Percentiles rank a stretch among this genome's conserved stretches.
Conservation (phyloP, 352 stramenopile genomes). For the Peronospora destructor region DNA sequence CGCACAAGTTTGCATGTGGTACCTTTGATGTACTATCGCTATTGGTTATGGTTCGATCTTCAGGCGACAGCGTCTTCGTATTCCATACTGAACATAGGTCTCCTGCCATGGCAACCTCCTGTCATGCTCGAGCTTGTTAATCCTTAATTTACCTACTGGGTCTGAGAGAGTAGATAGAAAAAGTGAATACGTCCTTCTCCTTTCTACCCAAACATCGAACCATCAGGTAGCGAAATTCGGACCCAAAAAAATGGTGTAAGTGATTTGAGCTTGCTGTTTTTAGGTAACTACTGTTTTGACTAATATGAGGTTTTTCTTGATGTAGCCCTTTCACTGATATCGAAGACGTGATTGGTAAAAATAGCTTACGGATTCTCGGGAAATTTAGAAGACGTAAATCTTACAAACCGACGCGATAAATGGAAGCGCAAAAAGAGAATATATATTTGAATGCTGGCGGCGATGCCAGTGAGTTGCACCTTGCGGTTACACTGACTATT, state of each 20-base stretch:
- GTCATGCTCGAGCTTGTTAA: too few relatives aligned
- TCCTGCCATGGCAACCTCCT: too few relatives aligned
- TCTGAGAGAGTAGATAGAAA: too few relatives aligned
- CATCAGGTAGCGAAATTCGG: too few relatives aligned
- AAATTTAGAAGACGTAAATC: background rate
- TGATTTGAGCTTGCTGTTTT: too few relatives aligned
- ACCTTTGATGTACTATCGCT: background rate
- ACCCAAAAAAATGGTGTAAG: too few relatives aligned
- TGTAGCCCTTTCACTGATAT: background rate
- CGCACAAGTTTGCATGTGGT: slow-evolving; percentile 12
- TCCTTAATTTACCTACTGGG: too few relatives aligned
- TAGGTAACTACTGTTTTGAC: too few relatives aligned
- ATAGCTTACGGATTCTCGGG: background rate
- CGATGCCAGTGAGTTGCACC: slow-evolving; percentile 25
- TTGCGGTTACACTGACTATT: slow-evolving; percentile 16
- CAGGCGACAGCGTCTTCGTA: background rate
- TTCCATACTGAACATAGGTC: background rate
- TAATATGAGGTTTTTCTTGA: too few relatives aligned
- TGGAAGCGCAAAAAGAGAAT: slow-evolving; percentile 73
- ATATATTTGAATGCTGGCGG: slow-evolving; percentile 30
- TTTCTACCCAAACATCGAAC: too few relatives aligned
- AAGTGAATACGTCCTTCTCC: too few relatives aligned
- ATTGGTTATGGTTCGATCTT: background rate
- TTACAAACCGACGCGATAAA: slow-evolving; percentile 11
- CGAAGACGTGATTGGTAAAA: background rate